These are phyloP conservation scores for Aspergillus pseudoviridinutans DNA, from an alignment of 2,329 filamentous ascomycete genomes.

Conservation along the genomic window DNA sequence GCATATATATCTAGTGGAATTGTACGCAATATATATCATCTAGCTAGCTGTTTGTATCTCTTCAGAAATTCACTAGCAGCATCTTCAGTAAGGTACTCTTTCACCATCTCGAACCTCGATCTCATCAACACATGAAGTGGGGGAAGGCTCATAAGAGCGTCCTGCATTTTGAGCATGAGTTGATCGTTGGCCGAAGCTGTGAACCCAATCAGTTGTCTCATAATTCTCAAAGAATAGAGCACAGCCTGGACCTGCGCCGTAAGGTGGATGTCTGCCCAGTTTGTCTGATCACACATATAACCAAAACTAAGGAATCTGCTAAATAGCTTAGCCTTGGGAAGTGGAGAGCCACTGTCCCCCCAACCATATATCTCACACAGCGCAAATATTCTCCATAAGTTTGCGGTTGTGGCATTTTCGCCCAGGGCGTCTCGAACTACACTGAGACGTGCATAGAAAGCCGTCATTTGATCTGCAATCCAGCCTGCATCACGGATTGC, in stretches of 20 bases:
- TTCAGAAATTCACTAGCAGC: conserved; percentile 6
- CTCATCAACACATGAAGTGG: conserved; percentile 27
- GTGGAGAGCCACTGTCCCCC: conserved; percentile 6
- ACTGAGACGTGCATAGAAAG: conserved; percentile 21
- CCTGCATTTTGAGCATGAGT: conserved; percentile 9
- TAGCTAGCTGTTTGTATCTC: not conserved
- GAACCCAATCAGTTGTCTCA: conserved; percentile 48
- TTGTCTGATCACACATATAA: conserved; percentile 29
- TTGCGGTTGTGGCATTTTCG: conserved; percentile 4
- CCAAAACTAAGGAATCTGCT: conserved; percentile 27
- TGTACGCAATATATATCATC: not conserved
- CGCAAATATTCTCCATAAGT: conserved; percentile 34
- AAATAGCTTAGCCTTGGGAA: conserved; percentile 18
- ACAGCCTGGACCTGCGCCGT: conserved; percentile 57
- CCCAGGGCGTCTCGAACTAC: conserved; percentile 14
- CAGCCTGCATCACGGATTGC: conserved; percentile 19
- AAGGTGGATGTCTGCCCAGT: conserved; percentile 61
- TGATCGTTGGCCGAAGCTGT: conserved; percentile 25
- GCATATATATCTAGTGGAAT: not conserved
- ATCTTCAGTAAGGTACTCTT: conserved; percentile 6
- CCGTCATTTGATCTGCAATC: conserved; percentile 12
- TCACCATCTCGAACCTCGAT: conserved; percentile 19
- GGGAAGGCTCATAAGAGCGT: conserved; percentile 25
- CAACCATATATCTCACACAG: conserved; percentile 27
- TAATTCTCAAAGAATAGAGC: conserved; percentile 60